Percentiles rank a stretch among this genome's conserved stretches.
These are phyloP conservation scores for Lactarius indigo DNA, from an alignment of 768 basidiomycete species.

Conservation along the genomic window DNA sequence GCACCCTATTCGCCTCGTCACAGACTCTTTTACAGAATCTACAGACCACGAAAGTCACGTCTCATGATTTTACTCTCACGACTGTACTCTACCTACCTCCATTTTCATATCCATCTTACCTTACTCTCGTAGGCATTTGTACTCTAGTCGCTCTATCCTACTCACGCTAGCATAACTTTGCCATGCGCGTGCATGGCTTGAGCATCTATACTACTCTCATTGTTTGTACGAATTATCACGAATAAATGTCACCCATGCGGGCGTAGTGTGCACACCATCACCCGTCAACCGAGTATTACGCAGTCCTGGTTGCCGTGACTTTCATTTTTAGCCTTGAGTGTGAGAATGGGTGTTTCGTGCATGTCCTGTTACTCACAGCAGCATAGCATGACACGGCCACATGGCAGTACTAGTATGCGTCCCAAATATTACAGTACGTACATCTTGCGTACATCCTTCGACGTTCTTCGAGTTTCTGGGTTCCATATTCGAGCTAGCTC, in stretches of 20 bases:
- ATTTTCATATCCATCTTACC: too few species aligned
- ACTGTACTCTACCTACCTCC: neutral
- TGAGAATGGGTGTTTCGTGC: too few species aligned
- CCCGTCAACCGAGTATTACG: too few species aligned
- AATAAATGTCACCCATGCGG: neutral
- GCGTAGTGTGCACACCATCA: neutral
- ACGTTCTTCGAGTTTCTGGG: too few species aligned
- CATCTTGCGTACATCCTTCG: too few species aligned
- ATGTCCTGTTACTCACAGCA: too few species aligned
- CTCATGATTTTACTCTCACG: neutral
- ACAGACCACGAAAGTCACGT: neutral
- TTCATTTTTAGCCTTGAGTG: too few species aligned
- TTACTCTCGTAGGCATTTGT: neutral
- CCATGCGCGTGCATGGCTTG: neutral
- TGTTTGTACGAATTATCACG: neutral
- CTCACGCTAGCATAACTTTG: neutral
- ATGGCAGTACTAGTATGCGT: too few species aligned
- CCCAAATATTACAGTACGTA: too few species aligned
- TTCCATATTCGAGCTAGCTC: too few species aligned
- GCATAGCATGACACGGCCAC: too few species aligned
- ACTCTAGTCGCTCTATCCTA: neutral
- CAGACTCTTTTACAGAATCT: constrained; percentile 40
- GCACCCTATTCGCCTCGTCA: constrained; percentile 55
- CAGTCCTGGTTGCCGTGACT: too few species aligned
- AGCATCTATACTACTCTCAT: neutral